Evolutionary conservation across 768 basidiomycete genomes (phyloP), one percentile per base, ranked within the genome.

Genomic region (Phylloporus sp.): DNA sequence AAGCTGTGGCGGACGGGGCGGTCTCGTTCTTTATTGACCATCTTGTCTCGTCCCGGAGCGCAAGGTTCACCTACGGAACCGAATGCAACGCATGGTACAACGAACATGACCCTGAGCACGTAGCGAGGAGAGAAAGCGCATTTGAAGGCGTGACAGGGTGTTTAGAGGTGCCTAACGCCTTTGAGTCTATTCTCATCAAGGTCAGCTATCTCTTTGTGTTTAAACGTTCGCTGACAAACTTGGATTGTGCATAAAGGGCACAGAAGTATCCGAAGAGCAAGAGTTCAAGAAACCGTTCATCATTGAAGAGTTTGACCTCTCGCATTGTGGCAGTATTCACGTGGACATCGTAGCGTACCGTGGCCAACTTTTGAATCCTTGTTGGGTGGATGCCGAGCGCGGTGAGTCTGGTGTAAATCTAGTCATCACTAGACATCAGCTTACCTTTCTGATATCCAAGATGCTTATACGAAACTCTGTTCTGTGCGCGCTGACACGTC

Each of bases 1-100:
- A 70, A 64, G 80, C 78, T 0, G 77, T 81, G 13, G 77, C 80
- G 1, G 76, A 35, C 8, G 34, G 34, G 3, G 34, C 15, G n/a
- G 16, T 35, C 7, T n/a, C 18, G n/a, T 8, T 2, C 49, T 66
- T 64, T 38, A 46, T 80, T 2, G 74, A 80, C 44, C 74, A 73
- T 51, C 72, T 73, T 15, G 78, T 80, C 12, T 64, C 71, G 0
- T 66, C 68, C 10, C 72, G 79, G 31, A 68, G 78, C 0, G 67
- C 78, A 5, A 73, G 70, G 48, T 56, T 66, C 47, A 75, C 74
- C 0, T 76, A 73, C 35, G 74, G 74, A 2, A 58, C 66, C 11
- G 52, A 70, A 34, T 70, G 72, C 39, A 16, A 26, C 22, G 58
- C 56, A 5, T 11, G 18, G 0, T 80, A 63, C 54, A 51, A 73